phyloP scores from a whole-genome alignment of 805 yeast genomes.

The Wickerhamomyces rabaulensis region DNA sequence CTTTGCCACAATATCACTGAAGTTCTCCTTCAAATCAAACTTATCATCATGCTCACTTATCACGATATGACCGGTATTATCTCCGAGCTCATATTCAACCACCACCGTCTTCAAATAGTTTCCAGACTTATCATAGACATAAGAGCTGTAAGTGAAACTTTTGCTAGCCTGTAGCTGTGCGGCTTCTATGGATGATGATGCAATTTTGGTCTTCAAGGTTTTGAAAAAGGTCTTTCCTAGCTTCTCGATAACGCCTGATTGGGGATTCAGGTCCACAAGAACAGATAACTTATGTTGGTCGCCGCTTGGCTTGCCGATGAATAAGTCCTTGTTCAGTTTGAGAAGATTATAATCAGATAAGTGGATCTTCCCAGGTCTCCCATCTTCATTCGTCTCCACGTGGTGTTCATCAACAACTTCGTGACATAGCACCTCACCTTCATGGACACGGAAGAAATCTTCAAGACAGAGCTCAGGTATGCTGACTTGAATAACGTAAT shows the following conservation, averaged over 20 bases:
- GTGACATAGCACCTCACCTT: constrained; percentile 1
- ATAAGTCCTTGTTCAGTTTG: constrained; percentile 1
- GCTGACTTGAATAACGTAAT: constrained; percentile 16
- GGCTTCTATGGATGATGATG: neutral
- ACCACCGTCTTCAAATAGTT: constrained; percentile 1
- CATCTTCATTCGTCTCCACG: neutral
- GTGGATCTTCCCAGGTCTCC: neutral
- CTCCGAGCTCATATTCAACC: neutral
- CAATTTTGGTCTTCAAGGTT: neutral
- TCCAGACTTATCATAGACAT: constrained; percentile 6
- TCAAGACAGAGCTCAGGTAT: constrained; percentile 19
- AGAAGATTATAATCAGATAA: neutral
- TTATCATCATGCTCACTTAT: neutral
- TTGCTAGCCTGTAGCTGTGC: neutral
- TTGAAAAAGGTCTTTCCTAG: neutral
- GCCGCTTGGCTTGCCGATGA: neutral
- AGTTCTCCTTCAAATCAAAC: neutral
- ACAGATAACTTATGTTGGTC: neutral
- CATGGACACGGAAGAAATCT: constrained; percentile 13
- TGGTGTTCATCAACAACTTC: neutral
- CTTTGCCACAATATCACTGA: neutral
- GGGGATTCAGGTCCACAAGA: neutral
- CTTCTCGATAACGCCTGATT: neutral
- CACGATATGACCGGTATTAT: neutral
- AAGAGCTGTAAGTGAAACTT: neutral